A percentile compares a stretch with the other conserved stretches of the same genome.
Evolutionary conservation across 106 monocot species (phyloP).

Genomic region (Amphibolis antarctica): DNA sequence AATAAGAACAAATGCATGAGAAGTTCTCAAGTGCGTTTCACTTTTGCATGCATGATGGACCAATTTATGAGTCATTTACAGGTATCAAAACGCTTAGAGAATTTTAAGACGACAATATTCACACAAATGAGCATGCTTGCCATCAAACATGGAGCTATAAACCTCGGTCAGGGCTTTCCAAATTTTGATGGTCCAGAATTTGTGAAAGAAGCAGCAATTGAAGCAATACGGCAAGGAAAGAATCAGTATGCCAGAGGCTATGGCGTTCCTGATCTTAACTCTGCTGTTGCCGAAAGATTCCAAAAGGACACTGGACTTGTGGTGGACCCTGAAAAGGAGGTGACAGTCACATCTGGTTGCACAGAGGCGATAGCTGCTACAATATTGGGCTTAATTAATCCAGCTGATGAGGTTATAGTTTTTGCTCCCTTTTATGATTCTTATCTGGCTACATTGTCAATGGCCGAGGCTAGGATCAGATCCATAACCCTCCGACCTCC

Average conservation of each 20-base stretch:
- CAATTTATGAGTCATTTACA: constrained; percentile 7
- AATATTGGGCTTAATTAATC: constrained; percentile 82
- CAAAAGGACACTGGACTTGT: constrained; percentile 59
- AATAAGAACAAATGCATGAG: not conserved
- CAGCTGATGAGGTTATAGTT: constrained; percentile 81
- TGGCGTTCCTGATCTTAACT: constrained; percentile 78
- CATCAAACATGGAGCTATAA: constrained; percentile 81
- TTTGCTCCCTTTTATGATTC: constrained; percentile 98
- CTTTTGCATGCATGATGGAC: not conserved
- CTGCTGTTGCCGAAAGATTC: constrained; percentile 64
- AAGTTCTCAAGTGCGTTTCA: not conserved
- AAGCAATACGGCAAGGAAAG: constrained; percentile 71
- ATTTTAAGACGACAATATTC: constrained; percentile 96
- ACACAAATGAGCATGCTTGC: constrained; percentile 97
- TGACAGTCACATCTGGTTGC: constrained; percentile 93
- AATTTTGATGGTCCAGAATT: constrained; percentile 97
- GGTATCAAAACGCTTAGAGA: constrained; percentile 88
- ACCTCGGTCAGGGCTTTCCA: constrained; percentile 96
- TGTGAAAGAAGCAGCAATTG: constrained; percentile 86
- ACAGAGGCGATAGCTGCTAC: constrained; percentile 98
- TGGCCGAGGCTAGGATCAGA: constrained; percentile 85
- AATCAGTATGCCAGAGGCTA: constrained; percentile 95
- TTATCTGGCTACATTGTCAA: constrained; percentile 82
- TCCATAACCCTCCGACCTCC: constrained; percentile 72
- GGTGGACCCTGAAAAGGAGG: constrained; percentile 81